Base-by-base conservation (phyloP, 305 asterid species). In the Fraxinus ornus region DNA sequence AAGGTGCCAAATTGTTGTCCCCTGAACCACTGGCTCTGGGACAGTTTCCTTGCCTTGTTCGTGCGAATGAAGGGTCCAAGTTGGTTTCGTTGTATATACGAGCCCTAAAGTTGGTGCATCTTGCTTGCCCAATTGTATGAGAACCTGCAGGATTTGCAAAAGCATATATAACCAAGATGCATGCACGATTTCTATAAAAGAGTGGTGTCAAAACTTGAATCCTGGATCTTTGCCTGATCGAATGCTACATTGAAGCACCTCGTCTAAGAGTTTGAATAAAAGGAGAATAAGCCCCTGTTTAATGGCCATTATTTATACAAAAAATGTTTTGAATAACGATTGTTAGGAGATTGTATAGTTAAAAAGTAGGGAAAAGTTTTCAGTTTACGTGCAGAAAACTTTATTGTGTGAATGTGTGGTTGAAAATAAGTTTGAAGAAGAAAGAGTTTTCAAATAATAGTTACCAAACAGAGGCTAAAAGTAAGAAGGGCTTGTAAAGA, bases 41-140 rank as follows among this genome's bases (percentile, higher is more conserved):
- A 86, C 97, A 94, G 83, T 86, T 90, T 21, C 81, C 35, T 73
- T 77, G 88, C 84, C 95, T 87, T 0, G 88, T 76, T 44, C 64
- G 84, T 3, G 95, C 97, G 0, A 94, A 76, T 12, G 94, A 82
- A 19, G 80, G 0, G 28, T 94, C 97, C 55, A 94, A 1, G 88
- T 84, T 90, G 26, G 90, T 86, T 36, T 93, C 97, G 79, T 93
- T 94, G 93, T 93, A 93, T 70, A 93, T 86, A 1, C 97, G 91
- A 1, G 95, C 90, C 70, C 98, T 86, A 85, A 94, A 94, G 81
- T 70, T 90, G 0, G 94, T 93, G 91, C 98, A 93, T 77, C 97
- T 87, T 57, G 98, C 98, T 78, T 86, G 94, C 24, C 97, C 97
- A 3, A 93, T 91, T 0, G 97, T 93, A 93, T 94, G 98, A 4